Evolutionary conservation across 257 asterid species (phyloP), one percentile per base, ranked within the genome.

Genomic region (Osmanthus fragrans): DNA sequence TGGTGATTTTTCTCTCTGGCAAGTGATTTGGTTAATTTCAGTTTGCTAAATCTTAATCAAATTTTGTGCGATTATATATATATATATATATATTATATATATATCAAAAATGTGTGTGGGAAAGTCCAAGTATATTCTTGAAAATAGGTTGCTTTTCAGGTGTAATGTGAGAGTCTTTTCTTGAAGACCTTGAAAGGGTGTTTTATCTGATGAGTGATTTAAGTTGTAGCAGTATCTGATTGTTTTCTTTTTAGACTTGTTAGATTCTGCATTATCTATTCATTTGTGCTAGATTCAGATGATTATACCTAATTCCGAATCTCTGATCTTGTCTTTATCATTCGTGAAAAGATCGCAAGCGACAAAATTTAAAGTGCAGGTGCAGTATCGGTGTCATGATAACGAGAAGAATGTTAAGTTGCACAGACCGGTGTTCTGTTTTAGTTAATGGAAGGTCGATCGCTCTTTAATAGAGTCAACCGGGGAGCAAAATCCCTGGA

Each of bases 81-180:
- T n/a, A n/a, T n/a, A n/a, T n/a, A n/a, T n/a, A n/a, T n/a, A n/a
- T n/a, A n/a, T n/a, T n/a, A n/a, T n/a, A n/a, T n/a, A n/a, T n/a
- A n/a, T n/a, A n/a, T n/a, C n/a, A n/a, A n/a, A n/a, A n/a, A n/a
- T n/a, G n/a, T n/a, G n/a, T n/a, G n/a, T n/a, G 18, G 56, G 18
- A 37, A 37, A 32, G 76, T 60, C 54, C 78, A 67, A 68, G 60
- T 76, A 34, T 60, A 40, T 36, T 23, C 71, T 76, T 30, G 72
- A 18, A 40, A 63, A 49, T 68, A 29, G 47, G 9, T n/a, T 39
- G 15, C 63, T 74, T 70, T 68, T 71, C 70, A 16, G 71, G 70
- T 29, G 79, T 56, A 27, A 29, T 70, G 70, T 34, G 71, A 25
- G 12, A 63, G 18, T 23, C 34, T 11, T 60, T 23, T 63, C 47